Conservation (phyloP, 2,329 filamentous ascomycete species). For the Penicillium sp. region DNA sequence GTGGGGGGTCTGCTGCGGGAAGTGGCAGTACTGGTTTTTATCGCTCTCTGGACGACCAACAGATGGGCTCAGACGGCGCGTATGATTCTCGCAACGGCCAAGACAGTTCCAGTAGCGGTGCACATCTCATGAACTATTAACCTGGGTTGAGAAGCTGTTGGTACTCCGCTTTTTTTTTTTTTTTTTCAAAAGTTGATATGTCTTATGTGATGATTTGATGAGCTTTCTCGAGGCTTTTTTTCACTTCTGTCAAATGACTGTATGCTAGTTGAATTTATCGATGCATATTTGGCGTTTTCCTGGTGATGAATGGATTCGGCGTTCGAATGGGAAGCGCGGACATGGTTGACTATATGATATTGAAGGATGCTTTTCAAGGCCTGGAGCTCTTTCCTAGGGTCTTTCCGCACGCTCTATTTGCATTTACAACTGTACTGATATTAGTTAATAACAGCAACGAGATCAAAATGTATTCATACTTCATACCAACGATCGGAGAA, state of each 20-base stretch:
- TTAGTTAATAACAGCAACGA: not conserved
- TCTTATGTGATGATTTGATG: slow-evolving; percentile 1
- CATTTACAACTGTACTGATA: not conserved
- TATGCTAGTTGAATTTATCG: not conserved
- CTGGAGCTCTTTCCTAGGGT: not conserved
- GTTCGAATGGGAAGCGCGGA: not conserved
- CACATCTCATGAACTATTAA: slow-evolving; percentile 39
- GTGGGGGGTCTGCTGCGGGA: slow-evolving; percentile 33
- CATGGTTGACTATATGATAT: not conserved
- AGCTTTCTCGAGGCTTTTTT: not conserved
- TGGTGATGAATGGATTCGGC: not conserved
- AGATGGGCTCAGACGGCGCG: slow-evolving; percentile 27
- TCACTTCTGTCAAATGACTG: not conserved
- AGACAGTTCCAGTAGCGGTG: slow-evolving; percentile 10
- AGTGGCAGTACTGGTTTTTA: slow-evolving; percentile 48
- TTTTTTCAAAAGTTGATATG: not conserved
- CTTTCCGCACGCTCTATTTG: not conserved
- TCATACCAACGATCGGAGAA: not conserved
- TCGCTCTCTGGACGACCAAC: slow-evolving; percentile 63
- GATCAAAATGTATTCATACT: not conserved
- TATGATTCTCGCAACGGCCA: slow-evolving; percentile 23
- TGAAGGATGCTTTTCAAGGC: not conserved
- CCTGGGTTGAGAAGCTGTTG: not conserved
- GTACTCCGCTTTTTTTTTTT: not conserved
- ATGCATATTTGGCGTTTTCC: slow-evolving; percentile 9